Conservation (phyloP, 1,139 yeast species). For the Diutina sp. region DNA sequence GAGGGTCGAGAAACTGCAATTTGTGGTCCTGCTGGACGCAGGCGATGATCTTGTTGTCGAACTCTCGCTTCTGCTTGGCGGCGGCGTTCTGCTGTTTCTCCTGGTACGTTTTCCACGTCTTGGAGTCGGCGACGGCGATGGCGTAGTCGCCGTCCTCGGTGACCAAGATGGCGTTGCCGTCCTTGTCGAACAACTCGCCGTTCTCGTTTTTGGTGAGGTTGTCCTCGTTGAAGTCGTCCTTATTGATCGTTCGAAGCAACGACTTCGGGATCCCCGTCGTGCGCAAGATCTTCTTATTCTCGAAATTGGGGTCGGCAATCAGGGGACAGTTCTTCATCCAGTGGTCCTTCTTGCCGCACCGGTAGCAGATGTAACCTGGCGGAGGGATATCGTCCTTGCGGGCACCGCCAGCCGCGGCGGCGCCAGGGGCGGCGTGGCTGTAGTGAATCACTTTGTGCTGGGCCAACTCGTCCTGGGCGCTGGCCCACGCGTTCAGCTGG, state of each 20-base stretch:
- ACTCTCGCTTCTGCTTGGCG: conserved; percentile 34
- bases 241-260: conserved; percentile 64
- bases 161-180: conserved; percentile 65
- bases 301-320: conserved; percentile 84
- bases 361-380: conserved; percentile 87
- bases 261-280: conserved; percentile 97
- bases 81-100: conserved; percentile 45
- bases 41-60: conserved; percentile 21
- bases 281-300: conserved; percentile 78
- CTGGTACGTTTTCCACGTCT: conserved; percentile 84
- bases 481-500: conserved; percentile 89
- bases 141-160: conserved; percentile 95
- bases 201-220: conserved; percentile 28
- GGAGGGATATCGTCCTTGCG: conserved; percentile 65
- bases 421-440: conserved; percentile 13
- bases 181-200: conserved; percentile 42
- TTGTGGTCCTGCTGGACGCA: conserved; percentile 30
- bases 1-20: conserved; percentile 36
- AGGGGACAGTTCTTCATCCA: conserved; percentile 97
- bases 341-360: conserved; percentile 95
- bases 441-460: conserved; percentile 52
- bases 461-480: conserved; percentile 85
- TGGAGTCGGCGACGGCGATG: conserved; percentile 84
- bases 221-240: conserved; percentile 36
- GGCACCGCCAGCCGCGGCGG: neutral